Evolutionary conservation across 2,329 filamentous ascomycete species (phyloP), one percentile per base, ranked within the genome.

Genomic region (Fusarium tuaranense): DNA sequence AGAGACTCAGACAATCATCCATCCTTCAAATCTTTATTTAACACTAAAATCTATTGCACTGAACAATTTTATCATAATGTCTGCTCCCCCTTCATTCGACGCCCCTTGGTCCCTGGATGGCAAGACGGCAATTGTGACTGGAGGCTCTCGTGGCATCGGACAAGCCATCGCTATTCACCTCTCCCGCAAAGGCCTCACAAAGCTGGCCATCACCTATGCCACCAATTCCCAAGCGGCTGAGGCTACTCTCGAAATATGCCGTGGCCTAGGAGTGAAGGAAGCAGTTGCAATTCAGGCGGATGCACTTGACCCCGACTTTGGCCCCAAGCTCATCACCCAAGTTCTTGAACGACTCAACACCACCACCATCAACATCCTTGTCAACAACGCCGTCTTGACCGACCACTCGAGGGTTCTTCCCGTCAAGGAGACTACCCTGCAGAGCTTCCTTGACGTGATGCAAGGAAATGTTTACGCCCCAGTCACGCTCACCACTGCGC

Each of bases 101-200:
- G 34, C 55, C 2, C 55, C 55, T 12, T 58, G 55, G 55, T 58
- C 57, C 7, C 57, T 69, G 16, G 30, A 38, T 9, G 63, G 58
- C 22, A 69, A 69, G 67, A 66, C 67, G 14, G 67, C 62, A 10
- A 46, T 69, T 25, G 57, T 69, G 14, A 66, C 67, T 14, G 63
- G 67, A 6, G 62, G 36, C 18, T 69, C 67, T 36, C 62, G 67
- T 6, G 63, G 67, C 20, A 69, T 69, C 22, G 67, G 57, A 14
- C 55, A 48, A 30, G 62, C 67, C 18, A 69, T 58, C 16, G 67
- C 67, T 2, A 57, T 69, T 22, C 63, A 69, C 7, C 38, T 69
- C 5, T 58, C 67, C 7, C 63, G 57, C 18, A 69, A 69, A 41
- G 67, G 67, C 2, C 30, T 69, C 12, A 30, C 20, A 8, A 67